Conservation (phyloP, 2,329 filamentous ascomycete genomes). For the Xylariaceae sp. region DNA sequence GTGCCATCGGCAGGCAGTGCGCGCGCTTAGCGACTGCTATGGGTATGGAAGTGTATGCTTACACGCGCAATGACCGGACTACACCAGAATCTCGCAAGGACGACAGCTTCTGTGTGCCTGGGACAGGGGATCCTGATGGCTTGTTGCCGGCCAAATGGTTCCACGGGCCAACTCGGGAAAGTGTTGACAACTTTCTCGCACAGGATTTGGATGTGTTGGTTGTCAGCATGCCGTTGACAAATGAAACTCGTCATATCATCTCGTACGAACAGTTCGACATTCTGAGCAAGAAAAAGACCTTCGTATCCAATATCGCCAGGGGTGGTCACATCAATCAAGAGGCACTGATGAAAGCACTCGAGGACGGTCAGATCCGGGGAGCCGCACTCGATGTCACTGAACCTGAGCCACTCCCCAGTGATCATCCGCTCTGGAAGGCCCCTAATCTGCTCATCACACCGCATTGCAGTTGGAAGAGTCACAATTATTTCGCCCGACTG, state of each 20-base stretch:
- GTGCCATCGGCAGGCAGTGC: slow-evolving; percentile 36
- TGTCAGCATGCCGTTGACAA: slow-evolving; percentile 34
- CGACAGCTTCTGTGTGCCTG: slow-evolving; percentile 58
- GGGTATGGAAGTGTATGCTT: slow-evolving; percentile 63
- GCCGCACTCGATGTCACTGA: slow-evolving; percentile 66
- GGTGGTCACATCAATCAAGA: slow-evolving; percentile 33
- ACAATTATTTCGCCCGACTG: slow-evolving; percentile 10
- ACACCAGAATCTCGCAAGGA: slow-evolving; percentile 56
- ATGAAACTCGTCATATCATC: slow-evolving; percentile 34
- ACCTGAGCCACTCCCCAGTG: slow-evolving; percentile 59
- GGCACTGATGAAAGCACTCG: slow-evolving; percentile 51
- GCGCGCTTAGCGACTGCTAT: slow-evolving; percentile 47
- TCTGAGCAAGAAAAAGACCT: slow-evolving; percentile 37
- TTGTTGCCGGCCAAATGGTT: slow-evolving; percentile 35
- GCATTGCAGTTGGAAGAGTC: slow-evolving; percentile 22
- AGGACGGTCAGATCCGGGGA: slow-evolving; percentile 34
- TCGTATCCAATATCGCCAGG: slow-evolving; percentile 60
- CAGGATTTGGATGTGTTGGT: slow-evolving; percentile 36
- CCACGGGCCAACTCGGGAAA: slow-evolving; percentile 23
- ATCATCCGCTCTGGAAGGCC: slow-evolving; percentile 58
- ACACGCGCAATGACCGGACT: slow-evolving; percentile 55
- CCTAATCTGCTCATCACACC: slow-evolving; percentile 53
- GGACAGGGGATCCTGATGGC: slow-evolving; percentile 44
- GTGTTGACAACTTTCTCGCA: slow-evolving; percentile 34
- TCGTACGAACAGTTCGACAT: slow-evolving; percentile 33